Base-by-base conservation (phyloP, 768 basidiomycete genomes). In the Tephrocybe rancida region DNA sequence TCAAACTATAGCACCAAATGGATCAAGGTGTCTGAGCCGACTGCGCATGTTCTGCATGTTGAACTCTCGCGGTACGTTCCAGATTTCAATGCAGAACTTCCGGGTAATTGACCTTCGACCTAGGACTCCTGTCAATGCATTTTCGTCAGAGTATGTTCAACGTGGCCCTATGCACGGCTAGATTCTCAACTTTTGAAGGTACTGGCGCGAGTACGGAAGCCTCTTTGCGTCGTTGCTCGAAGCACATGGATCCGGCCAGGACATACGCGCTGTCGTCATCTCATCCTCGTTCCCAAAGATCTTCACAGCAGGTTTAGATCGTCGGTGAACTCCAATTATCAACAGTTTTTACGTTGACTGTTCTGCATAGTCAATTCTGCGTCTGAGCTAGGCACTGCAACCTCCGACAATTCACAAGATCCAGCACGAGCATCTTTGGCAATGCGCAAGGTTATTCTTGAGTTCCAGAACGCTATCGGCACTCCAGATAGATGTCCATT, bases 261-360 rank as follows among this genome's bases (percentile, higher is more conserved):
- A 85, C 26, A 81, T 93, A 1, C 81, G 90, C 16, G 88, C 75
- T 2, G 76, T 91, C 5, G 89, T 96, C 0, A 70, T 96, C 0
- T 83, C 87, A 0, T 92, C 91, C 0, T 73, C 72, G 1, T 64
- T 88, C 2, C 83, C 86, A 0, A 92, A 88, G 65, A 67, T 84
- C 3, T 96, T 93, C 66, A 88, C 88, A 0, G 93, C 91, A 1
- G 94, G 95, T 0, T 68, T 96, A 5, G 94, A 96, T 65, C 65
- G 93, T 91, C 58, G 26, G 76, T 67, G 3, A 16, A 18, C n/a
- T 10, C 11, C 25, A 14, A 61, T 19, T 3, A 37, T 32, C n/a
- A 21, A 6, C 26, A 9, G 4, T 6, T 7, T 24, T 2, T 39
- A 16, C 48, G n/a, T 39, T 24, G 37, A 25, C 34, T 13, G n/a